Base-by-base conservation (phyloP, 169 alveolate species). In the Amoebophrya sp. region DNA sequence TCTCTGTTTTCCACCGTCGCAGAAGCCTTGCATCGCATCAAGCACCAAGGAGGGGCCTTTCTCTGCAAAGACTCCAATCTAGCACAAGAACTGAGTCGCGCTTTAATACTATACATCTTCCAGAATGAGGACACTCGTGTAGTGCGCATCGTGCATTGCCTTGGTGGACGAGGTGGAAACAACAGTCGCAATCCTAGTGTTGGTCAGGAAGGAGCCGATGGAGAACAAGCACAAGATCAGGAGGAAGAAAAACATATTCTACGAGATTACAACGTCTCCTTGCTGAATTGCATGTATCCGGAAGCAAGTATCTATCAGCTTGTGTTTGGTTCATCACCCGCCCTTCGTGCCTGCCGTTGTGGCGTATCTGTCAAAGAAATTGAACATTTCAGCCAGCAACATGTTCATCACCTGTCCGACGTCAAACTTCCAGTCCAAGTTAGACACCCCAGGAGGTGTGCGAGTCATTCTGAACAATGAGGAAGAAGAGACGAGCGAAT, bases 391-490 rank as follows among this genome's bases (percentile, higher is more conserved):
- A 29, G 83, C 83, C 18, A 65, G n/a, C 83, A 26, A 36, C 26
- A 65, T 65, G 83, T 65, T 65, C 83, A 65, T 65, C 26, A 65
- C 83, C 33, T 65, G 83, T 18, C 83, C 83, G 26, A 65, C 83
- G 39, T 29, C 83, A 6, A 65, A 65, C 83, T 65, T 65, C 83
- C 18, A 65, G 83, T 36, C 18, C 83, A 29, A 36, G 3, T 26
- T 65, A 36, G 83, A 29, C 36, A 65, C 83, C 2, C 26, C n/a
- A 26, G 83, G 83, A 29, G 83, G 83, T 36, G 83, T 65, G 83
- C 83, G 83, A 6, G 83, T 65, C 26, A 65, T 65, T 26, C 83
- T 65, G 3, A 65, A 65, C 83, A 36, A 65, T 36, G 33, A 65
- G 33, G 65, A 6, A 6, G 65, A 47, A 6, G 65, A 47, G n/a